These are phyloP conservation scores for Simmondsia chinensis DNA, from an alignment of 148 eudicot genomes.

Conservation along the genomic window DNA sequence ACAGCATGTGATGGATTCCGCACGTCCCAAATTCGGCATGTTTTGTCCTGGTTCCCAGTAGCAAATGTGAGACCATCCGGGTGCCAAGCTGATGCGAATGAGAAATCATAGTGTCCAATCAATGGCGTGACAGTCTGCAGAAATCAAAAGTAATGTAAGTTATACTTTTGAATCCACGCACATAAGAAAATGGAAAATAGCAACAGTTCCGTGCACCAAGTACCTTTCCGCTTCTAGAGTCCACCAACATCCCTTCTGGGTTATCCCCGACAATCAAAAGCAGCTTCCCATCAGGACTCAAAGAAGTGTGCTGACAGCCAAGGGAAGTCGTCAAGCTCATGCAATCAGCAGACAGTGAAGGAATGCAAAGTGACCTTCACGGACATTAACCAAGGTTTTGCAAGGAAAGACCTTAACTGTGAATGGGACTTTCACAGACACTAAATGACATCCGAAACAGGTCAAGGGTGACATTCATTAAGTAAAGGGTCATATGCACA, in stretches of 20 bases:
- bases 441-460: no score
- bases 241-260: conserved; percentile 50
- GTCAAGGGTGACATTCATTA: no score
- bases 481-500: no score
- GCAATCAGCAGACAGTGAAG: background rate
- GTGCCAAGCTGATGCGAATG: conserved; percentile 91
- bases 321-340: background rate
- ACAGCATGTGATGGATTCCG: conserved; percentile 53
- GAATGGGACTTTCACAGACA: no score
- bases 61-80: conserved; percentile 69
- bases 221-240: conserved; percentile 64
- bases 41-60: conserved; percentile 86
- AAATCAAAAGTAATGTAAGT: background rate
- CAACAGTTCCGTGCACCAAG: background rate
- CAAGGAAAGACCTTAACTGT: no score
- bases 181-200: background rate
- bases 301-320: conserved; percentile 54
- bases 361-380: conserved; percentile 2
- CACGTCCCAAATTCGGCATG: conserved; percentile 77
- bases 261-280: conserved; percentile 61
- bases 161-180: no score
- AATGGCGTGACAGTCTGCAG: conserved; percentile 42
- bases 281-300: conserved; percentile 67
- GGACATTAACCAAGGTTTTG: no score
- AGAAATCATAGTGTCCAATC: conserved; percentile 59